Evolutionary conservation across 805 yeast genomes (phyloP).

Genomic region (Metschnikowia santaceciliae): DNA sequence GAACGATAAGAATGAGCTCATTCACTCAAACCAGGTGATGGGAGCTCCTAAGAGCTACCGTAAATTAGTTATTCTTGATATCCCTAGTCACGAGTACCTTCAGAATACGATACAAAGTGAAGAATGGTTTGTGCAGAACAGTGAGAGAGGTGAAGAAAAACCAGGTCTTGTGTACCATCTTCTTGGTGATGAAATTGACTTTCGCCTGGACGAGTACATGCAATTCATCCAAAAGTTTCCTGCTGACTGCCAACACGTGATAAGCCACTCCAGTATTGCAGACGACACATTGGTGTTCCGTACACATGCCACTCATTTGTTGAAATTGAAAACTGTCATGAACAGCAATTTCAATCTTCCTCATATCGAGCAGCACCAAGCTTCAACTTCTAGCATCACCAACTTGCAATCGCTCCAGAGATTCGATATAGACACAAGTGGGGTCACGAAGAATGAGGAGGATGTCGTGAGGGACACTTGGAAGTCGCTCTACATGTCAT

Average conservation of each 20-base stretch:
- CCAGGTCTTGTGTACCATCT: slow-evolving; percentile 68
- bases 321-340: slow-evolving; percentile 57
- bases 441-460: slow-evolving; percentile 21
- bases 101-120: slow-evolving; percentile 23
- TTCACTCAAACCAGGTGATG: slow-evolving; percentile 70
- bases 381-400: slow-evolving; percentile 8
- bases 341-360: slow-evolving; percentile 43
- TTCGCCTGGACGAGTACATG: slow-evolving; percentile 38
- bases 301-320: slow-evolving; percentile 48
- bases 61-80: slow-evolving; percentile 65
- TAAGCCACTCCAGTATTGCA: slow-evolving; percentile 67
- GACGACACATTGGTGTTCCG: slow-evolving; percentile 59
- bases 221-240: slow-evolving; percentile 56
- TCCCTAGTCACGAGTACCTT: slow-evolving; percentile 53
- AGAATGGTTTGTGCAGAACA: slow-evolving; percentile 30
- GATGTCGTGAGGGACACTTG: slow-evolving; percentile 20
- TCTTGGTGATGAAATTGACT: slow-evolving; percentile 59
- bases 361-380: slow-evolving; percentile 18
- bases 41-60: slow-evolving; percentile 56
- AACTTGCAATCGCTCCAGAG: slow-evolving; percentile 33
- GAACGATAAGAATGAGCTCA: slow-evolving; percentile 52
- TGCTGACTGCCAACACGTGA: slow-evolving; percentile 48
- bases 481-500: slow-evolving; percentile 24
- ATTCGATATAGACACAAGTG: slow-evolving; percentile 22
- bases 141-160: slow-evolving; percentile 31